A percentile compares a stretch with the other conserved stretches of the same genome.
These are phyloP conservation scores for Cladophialophora yegresii DNA, from an alignment of 2,329 filamentous ascomycete species.

Conservation along the genomic window DNA sequence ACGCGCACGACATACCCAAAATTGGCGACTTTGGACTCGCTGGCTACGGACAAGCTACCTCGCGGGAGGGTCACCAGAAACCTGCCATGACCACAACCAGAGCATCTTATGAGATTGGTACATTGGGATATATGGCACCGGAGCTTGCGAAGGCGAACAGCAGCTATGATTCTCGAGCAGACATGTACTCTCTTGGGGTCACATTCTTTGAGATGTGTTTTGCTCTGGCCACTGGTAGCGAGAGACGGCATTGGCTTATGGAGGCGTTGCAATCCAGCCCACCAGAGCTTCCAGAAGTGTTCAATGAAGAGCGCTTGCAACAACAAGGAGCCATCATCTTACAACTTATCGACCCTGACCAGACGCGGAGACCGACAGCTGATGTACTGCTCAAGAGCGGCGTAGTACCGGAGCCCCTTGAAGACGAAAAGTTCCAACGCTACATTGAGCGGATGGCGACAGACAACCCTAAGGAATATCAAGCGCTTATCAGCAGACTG, in stretches of 20 bases:
- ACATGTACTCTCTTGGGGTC: slow-evolving; percentile 97
- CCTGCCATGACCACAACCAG: slow-evolving; percentile 27
- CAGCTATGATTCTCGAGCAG: slow-evolving; percentile 88
- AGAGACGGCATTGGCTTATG: slow-evolving; percentile 45
- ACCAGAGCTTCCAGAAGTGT: slow-evolving; percentile 75
- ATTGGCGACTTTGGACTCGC: slow-evolving; percentile 97
- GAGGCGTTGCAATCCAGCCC: slow-evolving; percentile 58
- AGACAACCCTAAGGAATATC: slow-evolving; percentile 72
- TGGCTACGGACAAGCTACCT: slow-evolving; percentile 69
- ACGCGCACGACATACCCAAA: slow-evolving; percentile 83
- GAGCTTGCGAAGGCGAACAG: slow-evolving; percentile 65
- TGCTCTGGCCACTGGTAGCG: slow-evolving; percentile 62
- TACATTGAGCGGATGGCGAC: slow-evolving; percentile 80
- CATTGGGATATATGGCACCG: slow-evolving; percentile 88
- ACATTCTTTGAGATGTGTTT: slow-evolving; percentile 98
- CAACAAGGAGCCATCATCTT: slow-evolving; percentile 75
- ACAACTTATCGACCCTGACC: slow-evolving; percentile 77
- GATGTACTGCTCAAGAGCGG: slow-evolving; percentile 80
- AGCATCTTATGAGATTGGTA: slow-evolving; percentile 59
- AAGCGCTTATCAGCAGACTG: slow-evolving; percentile 25
- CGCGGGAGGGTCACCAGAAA: slow-evolving; percentile 17
- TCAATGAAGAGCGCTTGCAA: slow-evolving; percentile 50
- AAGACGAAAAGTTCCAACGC: slow-evolving; percentile 85
- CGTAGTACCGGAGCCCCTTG: slow-evolving; percentile 85
- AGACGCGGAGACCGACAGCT: slow-evolving; percentile 79